Evolutionary conservation across 202 grass and related monocot genomes (phyloP), one percentile per base, ranked within the genome.

Genomic region (Musa balbisiana): DNA sequence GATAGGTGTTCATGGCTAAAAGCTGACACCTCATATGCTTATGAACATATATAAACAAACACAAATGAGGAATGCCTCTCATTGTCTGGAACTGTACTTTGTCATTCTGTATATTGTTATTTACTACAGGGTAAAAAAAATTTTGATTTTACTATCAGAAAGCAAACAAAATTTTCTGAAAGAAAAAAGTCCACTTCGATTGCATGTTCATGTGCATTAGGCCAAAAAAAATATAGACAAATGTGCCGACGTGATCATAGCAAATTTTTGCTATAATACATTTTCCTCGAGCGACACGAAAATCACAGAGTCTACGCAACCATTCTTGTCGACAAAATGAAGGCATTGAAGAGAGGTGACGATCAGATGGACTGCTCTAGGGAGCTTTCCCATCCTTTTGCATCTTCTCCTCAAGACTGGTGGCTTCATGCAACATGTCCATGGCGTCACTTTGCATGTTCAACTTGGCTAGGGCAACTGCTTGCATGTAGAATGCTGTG

Each of bases 401-500:
- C 60, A 75, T 79, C 82, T 87, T 96, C 82, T 92, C 93, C 84
- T 96, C 93, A 2, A 96, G 82, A 58, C 84, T 78, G 0, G 90
- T 84, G 4, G 93, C 93, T 66, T 96, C 93, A 6, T 80, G 90
- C 78, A 96, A 69, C 93, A 96, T 96, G 82, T 96, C 93, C 20
- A 63, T 79, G 1, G 90, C 93, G 19, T 92, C 93, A 59, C 75
- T 89, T 66, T 92, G 85, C 93, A 96, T 96, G 2, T 91, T 71
- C 71, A 96, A 66, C 76, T 92, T 96, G 10, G 93, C 87, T 11
- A 96, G 90, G 0, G 93, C 90, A 6, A 91, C 87, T 9, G 90
- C 90, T 71, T 96, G 93, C 93, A 96, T 92, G 25, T 92, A 96
- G 85, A 96, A 96, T 3, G 93, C 93, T 14, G 86, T 92, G 43